Evolutionary conservation across 352 stramenopile genomes (phyloP).

Genomic region (Phytophthora palmivora): DNA sequence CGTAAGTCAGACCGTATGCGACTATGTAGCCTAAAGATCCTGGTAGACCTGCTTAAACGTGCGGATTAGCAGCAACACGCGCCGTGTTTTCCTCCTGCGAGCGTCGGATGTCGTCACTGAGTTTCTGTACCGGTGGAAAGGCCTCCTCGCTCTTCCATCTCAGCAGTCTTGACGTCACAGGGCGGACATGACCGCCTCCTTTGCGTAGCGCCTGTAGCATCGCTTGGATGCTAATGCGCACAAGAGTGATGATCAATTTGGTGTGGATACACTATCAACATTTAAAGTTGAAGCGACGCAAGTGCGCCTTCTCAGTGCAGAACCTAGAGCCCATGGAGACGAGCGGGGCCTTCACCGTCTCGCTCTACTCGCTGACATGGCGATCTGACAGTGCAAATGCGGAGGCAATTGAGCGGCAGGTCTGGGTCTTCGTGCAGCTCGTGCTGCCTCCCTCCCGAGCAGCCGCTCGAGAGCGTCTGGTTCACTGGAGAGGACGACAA

Average conservation of each 20-base stretch:
- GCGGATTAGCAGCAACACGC: conserved; percentile 84
- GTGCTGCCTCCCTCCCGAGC: conserved; percentile 30
- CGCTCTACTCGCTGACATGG: conserved; percentile 46
- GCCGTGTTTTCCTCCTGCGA: conserved; percentile 88
- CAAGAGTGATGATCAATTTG: conserved; percentile 18
- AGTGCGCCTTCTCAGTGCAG: neutral
- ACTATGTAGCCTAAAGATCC: neutral
- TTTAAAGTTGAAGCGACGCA: conserved; percentile 31
- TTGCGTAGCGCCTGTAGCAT: conserved; percentile 34
- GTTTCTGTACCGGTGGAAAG: conserved; percentile 53
- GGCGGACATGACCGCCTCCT: conserved; percentile 9
- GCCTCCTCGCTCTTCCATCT: conserved; percentile 30
- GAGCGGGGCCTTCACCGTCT: conserved; percentile 47
- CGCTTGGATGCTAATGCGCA: conserved; percentile 2
- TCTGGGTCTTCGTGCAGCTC: conserved; percentile 57
- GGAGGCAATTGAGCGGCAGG: neutral
- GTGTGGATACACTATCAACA: conserved; percentile 15
- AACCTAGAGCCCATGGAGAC: conserved; percentile 22
- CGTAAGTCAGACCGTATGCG: neutral
- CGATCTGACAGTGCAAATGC: conserved; percentile 1
- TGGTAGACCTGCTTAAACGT: conserved; percentile 82
- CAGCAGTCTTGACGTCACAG: conserved; percentile 1
- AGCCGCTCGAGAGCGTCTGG: conserved; percentile 54
- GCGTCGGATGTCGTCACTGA: conserved; percentile 81
- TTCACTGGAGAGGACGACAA: conserved; percentile 64